phyloP scores from a whole-genome alignment of 306 rosid species.

The Cucurbita pepo region DNA sequence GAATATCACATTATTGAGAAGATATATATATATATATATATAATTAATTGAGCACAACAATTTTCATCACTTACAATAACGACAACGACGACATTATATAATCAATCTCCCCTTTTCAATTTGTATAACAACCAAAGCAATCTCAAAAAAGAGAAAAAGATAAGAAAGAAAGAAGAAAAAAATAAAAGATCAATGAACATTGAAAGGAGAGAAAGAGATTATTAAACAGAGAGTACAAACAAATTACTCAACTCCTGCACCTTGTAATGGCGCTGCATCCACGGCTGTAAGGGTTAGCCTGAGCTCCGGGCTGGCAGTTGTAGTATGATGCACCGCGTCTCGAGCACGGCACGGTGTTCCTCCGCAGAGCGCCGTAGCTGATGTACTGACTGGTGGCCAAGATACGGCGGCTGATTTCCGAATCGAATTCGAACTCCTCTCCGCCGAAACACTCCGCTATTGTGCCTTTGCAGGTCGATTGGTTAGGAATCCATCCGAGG shows the following conservation, averaged over 20 bases:
- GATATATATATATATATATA: neutral
- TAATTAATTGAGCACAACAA: neutral
- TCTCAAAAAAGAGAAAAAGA: neutral
- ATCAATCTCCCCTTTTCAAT: conserved; percentile 2
- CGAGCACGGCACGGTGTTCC: conserved; percentile 93
- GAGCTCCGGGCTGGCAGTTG: conserved; percentile 82
- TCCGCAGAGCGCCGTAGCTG: conserved; percentile 95
- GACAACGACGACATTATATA: neutral
- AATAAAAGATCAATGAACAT: neutral
- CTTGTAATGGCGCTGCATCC: conserved; percentile 84
- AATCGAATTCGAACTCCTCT: conserved; percentile 64
- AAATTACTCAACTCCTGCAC: conserved; percentile 63
- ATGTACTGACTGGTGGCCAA: conserved; percentile 63
- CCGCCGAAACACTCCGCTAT: conserved; percentile 40
- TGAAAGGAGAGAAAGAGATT: neutral
- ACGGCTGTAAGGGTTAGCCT: conserved; percentile 79
- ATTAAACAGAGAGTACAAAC: neutral
- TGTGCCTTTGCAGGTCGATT: conserved; percentile 37
- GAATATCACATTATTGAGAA: conserved; percentile 1
- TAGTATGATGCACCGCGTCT: conserved; percentile 88
- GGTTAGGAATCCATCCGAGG: conserved; percentile 26
- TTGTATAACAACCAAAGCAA: conserved; percentile 35
- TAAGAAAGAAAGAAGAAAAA: neutral
- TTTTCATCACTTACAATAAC: neutral
- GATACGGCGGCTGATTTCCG: conserved; percentile 84